phyloP scores from a whole-genome alignment of 176 grass and related monocot species.

The Luzula sylvatica region DNA sequence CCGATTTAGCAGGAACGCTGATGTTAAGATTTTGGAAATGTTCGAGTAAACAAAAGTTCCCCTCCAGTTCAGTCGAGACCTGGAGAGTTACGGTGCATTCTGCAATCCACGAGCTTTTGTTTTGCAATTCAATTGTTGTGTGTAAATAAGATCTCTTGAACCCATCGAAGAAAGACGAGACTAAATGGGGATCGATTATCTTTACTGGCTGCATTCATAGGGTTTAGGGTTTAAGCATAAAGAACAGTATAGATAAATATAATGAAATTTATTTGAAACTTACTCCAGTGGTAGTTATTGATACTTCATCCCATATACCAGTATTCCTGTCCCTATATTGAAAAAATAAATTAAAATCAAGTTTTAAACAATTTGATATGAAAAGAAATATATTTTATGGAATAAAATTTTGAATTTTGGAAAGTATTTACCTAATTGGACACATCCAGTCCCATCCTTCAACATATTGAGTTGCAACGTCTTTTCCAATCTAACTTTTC shows the following conservation, averaged over 20 bases:
- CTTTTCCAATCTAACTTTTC: constrained; percentile 76
- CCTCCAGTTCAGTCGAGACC: constrained; percentile 64
- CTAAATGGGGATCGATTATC: constrained; percentile 72
- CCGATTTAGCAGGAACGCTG: constrained; percentile 44
- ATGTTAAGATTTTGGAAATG: constrained; percentile 59
- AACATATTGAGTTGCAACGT: constrained; percentile 93
- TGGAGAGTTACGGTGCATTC: constrained; percentile 63
- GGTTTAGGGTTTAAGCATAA: constrained; percentile 9
- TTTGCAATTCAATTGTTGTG: constrained; percentile 82
- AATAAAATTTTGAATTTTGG: background rate
- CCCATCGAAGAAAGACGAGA: constrained; percentile 78
- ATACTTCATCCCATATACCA: constrained; percentile 99
- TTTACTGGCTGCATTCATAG: constrained; percentile 55
- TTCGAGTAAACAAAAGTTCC: constrained; percentile 68
- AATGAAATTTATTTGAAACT: constrained; percentile 25
- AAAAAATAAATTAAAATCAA: constrained; percentile 5
- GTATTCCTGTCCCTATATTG: constrained; percentile 83
- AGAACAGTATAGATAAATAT: constrained; percentile 2
- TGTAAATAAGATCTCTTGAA: constrained; percentile 86
- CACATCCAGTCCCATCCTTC: constrained; percentile 99
- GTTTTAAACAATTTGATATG: background rate
- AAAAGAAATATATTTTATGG: background rate
- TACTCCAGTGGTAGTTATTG: constrained; percentile 68
- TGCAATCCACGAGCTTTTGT: constrained; percentile 71
- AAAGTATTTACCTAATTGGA: constrained; percentile 60